These are phyloP conservation scores for Solanum lycopersicoides DNA, from an alignment of 257 asterid genomes.

Conservation along the genomic window DNA sequence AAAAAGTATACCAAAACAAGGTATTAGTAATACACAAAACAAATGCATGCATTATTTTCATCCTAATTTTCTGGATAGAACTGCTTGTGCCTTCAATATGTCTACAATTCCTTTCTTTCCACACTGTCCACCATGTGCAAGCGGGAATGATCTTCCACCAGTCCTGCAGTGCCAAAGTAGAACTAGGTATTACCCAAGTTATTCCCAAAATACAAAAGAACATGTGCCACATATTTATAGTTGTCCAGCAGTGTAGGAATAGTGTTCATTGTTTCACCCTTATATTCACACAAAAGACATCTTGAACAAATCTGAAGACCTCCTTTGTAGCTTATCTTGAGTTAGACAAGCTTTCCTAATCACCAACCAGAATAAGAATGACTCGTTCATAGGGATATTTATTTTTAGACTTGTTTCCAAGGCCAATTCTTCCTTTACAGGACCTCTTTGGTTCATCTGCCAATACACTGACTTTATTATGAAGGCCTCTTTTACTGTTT, in stretches of 20 bases:
- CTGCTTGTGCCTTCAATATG: background rate
- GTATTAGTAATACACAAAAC: background rate
- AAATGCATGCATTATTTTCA: background rate
- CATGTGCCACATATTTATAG: background rate
- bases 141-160: background rate
- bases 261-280: background rate
- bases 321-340: background rate
- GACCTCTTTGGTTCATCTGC: background rate
- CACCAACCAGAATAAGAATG: background rate
- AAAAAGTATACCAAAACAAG: background rate
- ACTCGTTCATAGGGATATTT: background rate
- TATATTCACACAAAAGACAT: background rate
- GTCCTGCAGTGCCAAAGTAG: background rate
- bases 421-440: background rate
- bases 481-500: background rate
- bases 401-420: background rate
- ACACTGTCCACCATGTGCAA: background rate
- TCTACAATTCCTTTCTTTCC: background rate
- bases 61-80: background rate
- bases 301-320: background rate
- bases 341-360: background rate
- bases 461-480: background rate
- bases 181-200: background rate
- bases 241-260: background rate
- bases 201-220: background rate